phyloP scores from a whole-genome alignment of 495 filamentous ascomycete species.

The Xylaria telfairii region DNA sequence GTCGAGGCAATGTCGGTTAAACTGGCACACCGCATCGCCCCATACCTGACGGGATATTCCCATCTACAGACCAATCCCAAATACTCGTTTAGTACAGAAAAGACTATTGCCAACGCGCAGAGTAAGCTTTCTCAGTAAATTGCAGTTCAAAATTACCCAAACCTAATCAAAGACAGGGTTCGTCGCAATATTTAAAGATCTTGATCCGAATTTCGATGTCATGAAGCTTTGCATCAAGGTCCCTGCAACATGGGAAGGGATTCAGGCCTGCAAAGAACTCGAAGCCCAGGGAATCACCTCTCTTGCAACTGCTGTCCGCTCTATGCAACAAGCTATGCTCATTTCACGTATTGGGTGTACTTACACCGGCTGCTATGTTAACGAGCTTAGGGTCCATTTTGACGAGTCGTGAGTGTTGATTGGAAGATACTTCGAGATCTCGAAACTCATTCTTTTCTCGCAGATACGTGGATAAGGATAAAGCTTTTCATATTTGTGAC shows the following conservation, averaged over 20 bases:
- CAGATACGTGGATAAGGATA: constrained; percentile 54
- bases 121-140: constrained; percentile 45
- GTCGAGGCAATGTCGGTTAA: constrained; percentile 64
- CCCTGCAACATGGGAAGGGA: constrained; percentile 67
- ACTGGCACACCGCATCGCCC: constrained; percentile 58
- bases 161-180: constrained; percentile 46
- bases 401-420: constrained; percentile 51
- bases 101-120: constrained; percentile 60
- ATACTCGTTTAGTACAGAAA: constrained; percentile 57
- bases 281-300: constrained; percentile 59
- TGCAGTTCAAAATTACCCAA: background rate
- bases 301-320: constrained; percentile 67
- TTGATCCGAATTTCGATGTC: constrained; percentile 56
- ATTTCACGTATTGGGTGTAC: constrained; percentile 63
- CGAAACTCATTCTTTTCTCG: constrained; percentile 26
- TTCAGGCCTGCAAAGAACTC: constrained; percentile 65
- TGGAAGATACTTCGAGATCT: background rate
- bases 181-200: constrained; percentile 51
- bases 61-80: constrained; percentile 70
- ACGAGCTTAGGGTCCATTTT: constrained; percentile 69
- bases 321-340: constrained; percentile 61
- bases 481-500: constrained; percentile 56
- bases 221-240: constrained; percentile 67
- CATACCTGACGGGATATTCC: constrained; percentile 58
- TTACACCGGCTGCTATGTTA: constrained; percentile 69